phyloP scores from a whole-genome alignment of 2,329 filamentous ascomycete genomes.

The Rhynchosporium secalis region DNA sequence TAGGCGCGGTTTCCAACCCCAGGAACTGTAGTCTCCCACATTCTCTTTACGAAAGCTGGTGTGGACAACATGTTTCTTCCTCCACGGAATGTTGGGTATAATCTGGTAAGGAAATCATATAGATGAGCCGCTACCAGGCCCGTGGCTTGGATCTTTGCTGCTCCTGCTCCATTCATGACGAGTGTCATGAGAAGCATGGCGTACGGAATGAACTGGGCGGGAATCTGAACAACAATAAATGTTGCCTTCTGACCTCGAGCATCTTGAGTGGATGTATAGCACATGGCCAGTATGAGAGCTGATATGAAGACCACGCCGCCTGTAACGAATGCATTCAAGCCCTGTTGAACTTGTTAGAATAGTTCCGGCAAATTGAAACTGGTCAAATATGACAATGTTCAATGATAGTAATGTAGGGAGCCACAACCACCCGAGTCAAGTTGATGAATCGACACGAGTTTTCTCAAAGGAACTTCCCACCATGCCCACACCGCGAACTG shows the following conservation, averaged over 20 bases:
- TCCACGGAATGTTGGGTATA: conserved; percentile 87
- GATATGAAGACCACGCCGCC: conserved; percentile 53
- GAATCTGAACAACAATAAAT: conserved; percentile 82
- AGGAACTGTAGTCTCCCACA: conserved; percentile 55
- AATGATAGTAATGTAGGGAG: conserved; percentile 40
- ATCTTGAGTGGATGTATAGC: conserved; percentile 84
- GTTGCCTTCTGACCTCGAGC: conserved; percentile 73
- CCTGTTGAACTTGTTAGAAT: conserved; percentile 43
- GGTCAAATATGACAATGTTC: conserved; percentile 18
- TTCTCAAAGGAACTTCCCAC: conserved; percentile 56
- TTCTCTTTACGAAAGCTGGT: conserved; percentile 67
- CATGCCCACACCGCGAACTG: conserved; percentile 55
- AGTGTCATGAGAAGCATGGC: conserved; percentile 76
- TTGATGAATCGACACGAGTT: conserved; percentile 46
- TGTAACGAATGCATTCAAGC: conserved; percentile 51
- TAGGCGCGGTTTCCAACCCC: conserved; percentile 53
- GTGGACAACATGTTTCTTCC: conserved; percentile 76
- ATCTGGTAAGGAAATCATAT: conserved; percentile 83
- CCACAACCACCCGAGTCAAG: conserved; percentile 41
- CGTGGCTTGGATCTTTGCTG: conserved; percentile 64
- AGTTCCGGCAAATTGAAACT: conserved; percentile 10
- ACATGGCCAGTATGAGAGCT: conserved; percentile 75
- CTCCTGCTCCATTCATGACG: conserved; percentile 60
- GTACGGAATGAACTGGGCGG: conserved; percentile 77
- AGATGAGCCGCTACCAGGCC: conserved; percentile 87